Evolutionary conservation across 495 filamentous ascomycete genomes (phyloP).

Genomic region (Xylaria castorea): DNA sequence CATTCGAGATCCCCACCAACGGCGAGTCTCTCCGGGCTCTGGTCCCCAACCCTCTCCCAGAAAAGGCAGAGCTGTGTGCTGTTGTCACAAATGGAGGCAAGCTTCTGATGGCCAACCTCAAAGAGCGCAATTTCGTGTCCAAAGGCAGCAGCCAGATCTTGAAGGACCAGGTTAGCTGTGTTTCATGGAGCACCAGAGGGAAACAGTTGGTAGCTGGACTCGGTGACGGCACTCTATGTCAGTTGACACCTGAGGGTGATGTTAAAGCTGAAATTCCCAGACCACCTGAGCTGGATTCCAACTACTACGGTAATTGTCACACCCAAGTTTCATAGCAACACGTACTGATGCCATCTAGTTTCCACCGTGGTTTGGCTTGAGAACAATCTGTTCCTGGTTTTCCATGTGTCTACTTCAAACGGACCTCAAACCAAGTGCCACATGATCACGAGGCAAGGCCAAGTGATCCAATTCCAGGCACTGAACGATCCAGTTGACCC

Average conservation of each 20-base stretch:
- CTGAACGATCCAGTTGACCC: slow-evolving; percentile 74
- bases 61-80: slow-evolving; percentile 70
- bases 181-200: slow-evolving; percentile 90
- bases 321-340: not conserved
- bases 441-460: slow-evolving; percentile 70
- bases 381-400: slow-evolving; percentile 81
- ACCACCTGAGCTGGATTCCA: slow-evolving; percentile 69
- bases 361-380: slow-evolving; percentile 90
- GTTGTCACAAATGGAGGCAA: slow-evolving; percentile 81
- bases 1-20: slow-evolving; percentile 78
- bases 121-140: slow-evolving; percentile 62
- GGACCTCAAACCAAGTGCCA: slow-evolving; percentile 71
- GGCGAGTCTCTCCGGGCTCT: slow-evolving; percentile 75
- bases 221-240: slow-evolving; percentile 77
- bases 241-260: slow-evolving; percentile 81
- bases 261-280: slow-evolving; percentile 79
- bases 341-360: slow-evolving; percentile 55
- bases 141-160: slow-evolving; percentile 70
- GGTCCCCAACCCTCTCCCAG: slow-evolving; percentile 78
- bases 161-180: slow-evolving; percentile 78
- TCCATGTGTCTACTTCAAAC: slow-evolving; percentile 69
- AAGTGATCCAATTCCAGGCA: slow-evolving; percentile 70
- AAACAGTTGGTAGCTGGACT: slow-evolving; percentile 93
- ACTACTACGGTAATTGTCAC: slow-evolving; percentile 70
- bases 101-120: slow-evolving; percentile 82